Evolutionary conservation across 208 protist species (phyloP), one percentile per base, ranked within the genome.

Genomic region (Crithidia expoeki): DNA sequence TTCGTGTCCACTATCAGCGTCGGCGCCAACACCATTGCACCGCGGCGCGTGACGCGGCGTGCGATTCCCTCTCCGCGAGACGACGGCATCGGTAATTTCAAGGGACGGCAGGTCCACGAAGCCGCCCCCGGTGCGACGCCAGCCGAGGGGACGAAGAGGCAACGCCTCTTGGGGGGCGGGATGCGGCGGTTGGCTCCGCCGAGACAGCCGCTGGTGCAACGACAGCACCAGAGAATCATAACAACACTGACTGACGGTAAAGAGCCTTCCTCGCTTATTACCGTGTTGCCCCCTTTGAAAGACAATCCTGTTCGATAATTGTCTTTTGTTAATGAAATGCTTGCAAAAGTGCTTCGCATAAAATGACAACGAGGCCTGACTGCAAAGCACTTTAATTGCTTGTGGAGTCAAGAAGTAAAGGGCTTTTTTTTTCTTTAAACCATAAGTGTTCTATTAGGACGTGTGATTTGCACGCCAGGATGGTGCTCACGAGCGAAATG

Each of bases 191-290:
- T 58, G 55, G 50, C 47, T 16, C 68, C 27, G 25, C 51, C 16
- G 17, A 56, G 56, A 42, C 68, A 50, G 33, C 34, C 51, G 40
- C 57, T 53, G 36, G 49, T n/a, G 11, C 63, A 33, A 62, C 53
- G 56, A 23, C 61, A 55, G 33, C 61, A 34, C 28, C 46, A n/a
- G 12, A 67, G 16, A n/a, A 12, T 57, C 5, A 9, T 23, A 23
- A 19, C 33, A 4, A 46, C 32, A 9, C 47, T 67, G 2, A 52
- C 5, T 2, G 61, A 44, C 4, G 47, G 14, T 0, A 67, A 57
- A 12, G 44, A 19, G 14, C 33, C 49, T 12, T 27, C 61, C 21
- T 47, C 61, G 4, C 47, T 47, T 4, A 55, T n/a, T 0, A 57
- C 47, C 21, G 61, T 47, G 33, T 19, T 67, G n/a, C 61, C 61